Conservation (phyloP, 305 asterid genomes). For the Solanum hybrid region DNA sequence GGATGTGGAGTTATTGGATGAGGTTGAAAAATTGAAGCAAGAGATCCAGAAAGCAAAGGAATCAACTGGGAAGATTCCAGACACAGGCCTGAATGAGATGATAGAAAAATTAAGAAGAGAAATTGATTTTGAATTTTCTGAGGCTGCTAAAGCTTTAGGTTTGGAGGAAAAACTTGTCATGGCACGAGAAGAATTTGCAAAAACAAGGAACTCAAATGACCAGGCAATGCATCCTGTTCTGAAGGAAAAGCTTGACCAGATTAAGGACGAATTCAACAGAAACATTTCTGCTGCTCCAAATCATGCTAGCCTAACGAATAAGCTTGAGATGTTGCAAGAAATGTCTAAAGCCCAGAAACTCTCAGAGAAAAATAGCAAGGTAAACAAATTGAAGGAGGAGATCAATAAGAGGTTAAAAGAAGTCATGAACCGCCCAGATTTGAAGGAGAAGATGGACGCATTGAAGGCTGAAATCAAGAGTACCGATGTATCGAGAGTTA, state of each 20-base stretch:
- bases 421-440: conserved; percentile 32
- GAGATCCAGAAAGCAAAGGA: conserved; percentile 41
- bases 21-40: conserved; percentile 54
- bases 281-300: conserved; percentile 60
- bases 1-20: conserved; percentile 41
- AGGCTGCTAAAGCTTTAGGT: conserved; percentile 65
- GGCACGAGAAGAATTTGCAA: conserved; percentile 52
- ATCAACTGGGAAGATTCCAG: conserved; percentile 25
- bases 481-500: conserved; percentile 28
- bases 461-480: conserved; percentile 48
- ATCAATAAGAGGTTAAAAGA: conserved; percentile 44
- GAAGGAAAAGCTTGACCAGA: conserved; percentile 48
- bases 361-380: conserved; percentile 24
- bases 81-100: conserved; percentile 34
- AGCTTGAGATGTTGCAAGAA: conserved; percentile 51
- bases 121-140: conserved; percentile 46
- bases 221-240: conserved; percentile 30
- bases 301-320: conserved; percentile 41
- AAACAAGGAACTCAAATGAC: conserved; percentile 44
- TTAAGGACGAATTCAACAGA: conserved; percentile 40
- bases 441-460: conserved; percentile 43
- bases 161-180: conserved; percentile 41
- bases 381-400: conserved; percentile 31
- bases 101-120: conserved; percentile 45
- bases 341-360: conserved; percentile 30